Evolutionary conservation across 768 basidiomycete species (phyloP).

Genomic region (Fibroporia radiculosa): DNA sequence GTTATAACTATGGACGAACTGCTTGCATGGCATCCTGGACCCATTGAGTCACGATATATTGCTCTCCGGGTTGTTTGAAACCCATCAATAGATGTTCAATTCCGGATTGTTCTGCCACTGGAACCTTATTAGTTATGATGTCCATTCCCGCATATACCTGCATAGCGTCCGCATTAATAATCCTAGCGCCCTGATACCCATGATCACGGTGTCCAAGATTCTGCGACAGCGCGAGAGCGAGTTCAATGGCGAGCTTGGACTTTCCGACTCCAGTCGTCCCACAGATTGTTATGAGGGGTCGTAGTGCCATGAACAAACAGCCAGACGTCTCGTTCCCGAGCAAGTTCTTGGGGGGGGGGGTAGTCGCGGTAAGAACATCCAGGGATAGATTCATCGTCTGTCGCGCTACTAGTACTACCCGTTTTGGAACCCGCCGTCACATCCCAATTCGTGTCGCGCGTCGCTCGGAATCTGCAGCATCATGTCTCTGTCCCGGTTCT

Average conservation of each 20-base stretch:
- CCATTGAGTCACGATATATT: slow-evolving; percentile 86
- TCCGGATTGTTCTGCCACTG: slow-evolving; percentile 65
- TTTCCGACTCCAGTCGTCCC: slow-evolving; percentile 97
- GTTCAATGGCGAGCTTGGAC: slow-evolving; percentile 82
- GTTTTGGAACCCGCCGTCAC: too few species aligned
- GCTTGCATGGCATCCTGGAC: slow-evolving; percentile 68
- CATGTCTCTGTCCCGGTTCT: slow-evolving; percentile 21
- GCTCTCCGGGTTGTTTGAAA: slow-evolving; percentile 80
- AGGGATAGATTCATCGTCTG: too few species aligned
- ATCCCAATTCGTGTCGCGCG: too few species aligned
- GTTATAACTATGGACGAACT: slow-evolving; percentile 50
- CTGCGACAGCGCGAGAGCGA: slow-evolving; percentile 50
- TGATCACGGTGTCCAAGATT: slow-evolving; percentile 8
- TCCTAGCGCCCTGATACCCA: slow-evolving; percentile 54
- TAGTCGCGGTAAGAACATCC: too few species aligned
- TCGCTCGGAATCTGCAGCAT: too few species aligned
- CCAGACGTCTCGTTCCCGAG: too few species aligned
- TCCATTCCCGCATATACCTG: slow-evolving; percentile 91
- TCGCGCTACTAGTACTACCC: too few species aligned
- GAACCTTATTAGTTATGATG: slow-evolving; percentile 90
- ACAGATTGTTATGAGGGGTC: slow-evolving; percentile 76
- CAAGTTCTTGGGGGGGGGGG: too few species aligned
- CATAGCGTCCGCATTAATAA: slow-evolving; percentile 98
- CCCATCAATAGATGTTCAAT: slow-evolving; percentile 88
- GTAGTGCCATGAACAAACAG: slow-evolving; percentile 39